Evolutionary conservation across 352 stramenopile species (phyloP), one percentile per base, ranked within the genome.

Genomic region (Phytophthora sansomeana): DNA sequence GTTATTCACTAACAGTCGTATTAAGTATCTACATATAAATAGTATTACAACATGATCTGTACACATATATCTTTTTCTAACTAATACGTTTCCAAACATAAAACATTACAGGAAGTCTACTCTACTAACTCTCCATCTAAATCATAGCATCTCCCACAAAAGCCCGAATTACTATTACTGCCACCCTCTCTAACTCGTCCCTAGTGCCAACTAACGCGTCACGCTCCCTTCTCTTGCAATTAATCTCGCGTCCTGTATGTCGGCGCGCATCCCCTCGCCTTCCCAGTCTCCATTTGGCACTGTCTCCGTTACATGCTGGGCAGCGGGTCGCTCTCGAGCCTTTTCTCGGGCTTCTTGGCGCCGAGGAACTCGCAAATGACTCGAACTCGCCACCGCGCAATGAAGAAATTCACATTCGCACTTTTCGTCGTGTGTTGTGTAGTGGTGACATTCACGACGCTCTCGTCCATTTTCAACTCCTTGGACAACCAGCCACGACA

Each of bases 391-490:
- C 49, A 24, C 42, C 49, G 32, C 1, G 8, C 17, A 6, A 16
- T 50, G 16, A 62, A 53, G 16, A 62, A 53, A 9, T 49, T 14
- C 24, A 13, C 26, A 3, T 19, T 52, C 0, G 16, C n/a, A n/a
- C 46, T 69, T 8, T 43, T 63, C 29, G 29, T 55, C 8, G 26
- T 67, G 21, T 73, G 58, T 21, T 61, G 38, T n/a, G 24, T 68
- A 8, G 43, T 57, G n/a, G 35, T 73, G 11, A 29, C 24, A 36
- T 58, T 32, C 33, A 65, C 39, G 2, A 51, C 57, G 19, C 43
- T 65, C 28, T 19, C 61, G 10, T 64, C 47, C 4, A 72, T 60
- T 32, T 64, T 68, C 39, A 65, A 39, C 35, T 46, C 52, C 19
- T 35, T 33, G n/a, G 28, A 36, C 16, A 46, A 9, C 19, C 28